phyloP scores from a whole-genome alignment of 148 eudicot species.

The Vaccinium corymbosum region DNA sequence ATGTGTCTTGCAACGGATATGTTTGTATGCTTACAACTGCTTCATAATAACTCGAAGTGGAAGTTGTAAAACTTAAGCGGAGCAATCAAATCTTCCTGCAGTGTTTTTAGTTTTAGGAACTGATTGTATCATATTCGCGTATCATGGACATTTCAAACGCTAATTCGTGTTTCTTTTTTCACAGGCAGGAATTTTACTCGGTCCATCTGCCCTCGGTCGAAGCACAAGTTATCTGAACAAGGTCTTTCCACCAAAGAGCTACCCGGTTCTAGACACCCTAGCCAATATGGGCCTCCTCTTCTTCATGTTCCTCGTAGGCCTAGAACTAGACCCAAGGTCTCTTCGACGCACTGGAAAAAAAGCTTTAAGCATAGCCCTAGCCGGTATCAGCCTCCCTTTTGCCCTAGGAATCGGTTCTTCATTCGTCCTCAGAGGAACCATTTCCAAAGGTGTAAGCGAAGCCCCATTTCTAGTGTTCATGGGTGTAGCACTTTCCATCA shows the following conservation, averaged over 20 bases:
- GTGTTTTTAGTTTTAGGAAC: not conserved
- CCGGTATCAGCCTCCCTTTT: conserved; percentile 69
- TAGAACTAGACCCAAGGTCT: conserved; percentile 63
- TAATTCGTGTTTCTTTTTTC: not conserved
- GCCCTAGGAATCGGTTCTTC: conserved; percentile 70
- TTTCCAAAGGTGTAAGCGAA: conserved; percentile 48
- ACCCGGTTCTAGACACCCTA: conserved; percentile 70
- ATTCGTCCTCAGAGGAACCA: conserved; percentile 51
- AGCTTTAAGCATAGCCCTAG: conserved; percentile 68
- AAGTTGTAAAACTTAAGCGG: not conserved
- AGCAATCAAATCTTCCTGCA: not conserved
- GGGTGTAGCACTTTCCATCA: conserved; percentile 83
- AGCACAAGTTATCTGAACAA: conserved; percentile 46
- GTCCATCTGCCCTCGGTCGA: conserved; percentile 84
- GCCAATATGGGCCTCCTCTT: conserved; percentile 83
- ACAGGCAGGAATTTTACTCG: conserved; percentile 81
- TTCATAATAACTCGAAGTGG: not conserved
- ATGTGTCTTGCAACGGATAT: not conserved
- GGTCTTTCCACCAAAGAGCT: conserved; percentile 60
- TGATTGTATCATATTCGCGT: not conserved
- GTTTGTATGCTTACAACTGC: not conserved
- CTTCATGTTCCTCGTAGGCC: conserved; percentile 78
- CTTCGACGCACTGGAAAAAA: conserved; percentile 63
- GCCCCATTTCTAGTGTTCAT: conserved; percentile 79
- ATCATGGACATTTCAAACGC: not conserved